Evolutionary conservation across 352 stramenopile genomes (phyloP).

Genomic region (Phytopythium sindhum): DNA sequence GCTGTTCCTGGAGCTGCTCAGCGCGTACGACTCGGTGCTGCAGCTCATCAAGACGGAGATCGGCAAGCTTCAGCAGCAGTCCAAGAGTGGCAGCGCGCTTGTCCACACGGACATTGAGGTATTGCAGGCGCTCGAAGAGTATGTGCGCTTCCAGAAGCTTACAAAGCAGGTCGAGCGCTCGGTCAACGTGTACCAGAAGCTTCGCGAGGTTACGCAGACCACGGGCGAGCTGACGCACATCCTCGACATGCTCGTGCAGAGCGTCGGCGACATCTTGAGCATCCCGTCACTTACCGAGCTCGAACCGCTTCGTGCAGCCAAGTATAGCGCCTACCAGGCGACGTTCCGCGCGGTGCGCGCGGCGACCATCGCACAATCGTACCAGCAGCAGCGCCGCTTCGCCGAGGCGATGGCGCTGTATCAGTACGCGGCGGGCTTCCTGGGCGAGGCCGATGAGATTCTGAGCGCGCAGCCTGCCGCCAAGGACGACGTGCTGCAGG

Average conservation of each 20-base stretch:
- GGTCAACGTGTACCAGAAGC: conserved; percentile 58
- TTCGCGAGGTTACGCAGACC: conserved; percentile 50
- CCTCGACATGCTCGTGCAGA: conserved; percentile 81
- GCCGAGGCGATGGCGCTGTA: conserved; percentile 65
- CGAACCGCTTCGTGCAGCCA: conserved; percentile 42
- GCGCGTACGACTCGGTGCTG: conserved; percentile 66
- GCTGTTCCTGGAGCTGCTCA: conserved; percentile 69
- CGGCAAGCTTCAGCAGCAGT: conserved; percentile 64
- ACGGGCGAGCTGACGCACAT: conserved; percentile 73
- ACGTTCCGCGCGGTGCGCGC: conserved; percentile 67
- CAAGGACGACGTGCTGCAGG: conserved; percentile 57
- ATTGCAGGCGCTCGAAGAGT: conserved; percentile 67
- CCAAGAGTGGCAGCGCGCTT: conserved; percentile 68
- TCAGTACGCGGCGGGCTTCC: conserved; percentile 63
- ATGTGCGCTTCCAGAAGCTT: conserved; percentile 68
- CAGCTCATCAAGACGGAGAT: conserved; percentile 66
- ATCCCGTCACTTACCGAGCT: conserved; percentile 57
- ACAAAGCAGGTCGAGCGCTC: conserved; percentile 69
- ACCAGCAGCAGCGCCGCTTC: conserved; percentile 65
- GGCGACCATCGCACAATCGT: conserved; percentile 60
- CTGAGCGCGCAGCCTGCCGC: conserved; percentile 51
- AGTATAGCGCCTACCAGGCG: conserved; percentile 70
- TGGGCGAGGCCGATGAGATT: conserved; percentile 57
- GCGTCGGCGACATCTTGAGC: conserved; percentile 68
- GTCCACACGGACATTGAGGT: conserved; percentile 74